Evolutionary conservation across 1,139 yeast species (phyloP).

Genomic region (Hyphopichia wangnamkhiaoensis): DNA sequence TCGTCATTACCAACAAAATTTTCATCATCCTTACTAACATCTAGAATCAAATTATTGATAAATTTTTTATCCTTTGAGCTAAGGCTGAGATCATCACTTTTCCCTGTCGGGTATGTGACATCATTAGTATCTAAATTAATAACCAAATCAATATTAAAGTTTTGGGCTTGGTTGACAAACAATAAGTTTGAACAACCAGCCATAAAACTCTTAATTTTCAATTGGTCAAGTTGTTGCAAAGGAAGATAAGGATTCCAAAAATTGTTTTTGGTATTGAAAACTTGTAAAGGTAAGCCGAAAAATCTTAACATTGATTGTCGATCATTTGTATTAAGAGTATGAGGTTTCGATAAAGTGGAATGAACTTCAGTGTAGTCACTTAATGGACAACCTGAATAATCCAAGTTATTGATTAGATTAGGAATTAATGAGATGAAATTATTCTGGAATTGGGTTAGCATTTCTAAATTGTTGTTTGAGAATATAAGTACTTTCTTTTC

Average conservation of each 20-base stretch:
- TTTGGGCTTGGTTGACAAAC: conserved; percentile 65
- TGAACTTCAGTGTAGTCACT: conserved; percentile 57
- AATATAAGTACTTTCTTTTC: conserved; percentile 71
- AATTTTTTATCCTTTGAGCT: conserved; percentile 74
- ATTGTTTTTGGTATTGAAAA: conserved; percentile 80
- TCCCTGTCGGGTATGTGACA: conserved; percentile 48
- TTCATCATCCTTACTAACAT: conserved; percentile 22
- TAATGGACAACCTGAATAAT: conserved; percentile 80
- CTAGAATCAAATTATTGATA: conserved; percentile 47
- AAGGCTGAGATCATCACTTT: conserved; percentile 47
- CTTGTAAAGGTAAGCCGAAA: conserved; percentile 84
- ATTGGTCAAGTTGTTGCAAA: conserved; percentile 80
- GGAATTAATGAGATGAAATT: conserved; percentile 75
- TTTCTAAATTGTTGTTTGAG: conserved; percentile 77
- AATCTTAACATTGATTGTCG: conserved; percentile 74
- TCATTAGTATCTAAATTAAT: conserved; percentile 41
- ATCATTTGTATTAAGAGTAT: conserved; percentile 76
- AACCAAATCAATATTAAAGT: conserved; percentile 48
- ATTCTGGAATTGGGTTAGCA: conserved; percentile 76
- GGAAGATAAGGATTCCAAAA: conserved; percentile 93
- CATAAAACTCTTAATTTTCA: conserved; percentile 66
- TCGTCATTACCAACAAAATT: conserved; percentile 77
- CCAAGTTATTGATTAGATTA: conserved; percentile 67
- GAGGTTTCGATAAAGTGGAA: conserved; percentile 54
- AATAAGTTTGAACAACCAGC: conserved; percentile 89